Evolutionary conservation across 805 yeast species (phyloP).

Genomic region (Candida taoyuanica): DNA sequence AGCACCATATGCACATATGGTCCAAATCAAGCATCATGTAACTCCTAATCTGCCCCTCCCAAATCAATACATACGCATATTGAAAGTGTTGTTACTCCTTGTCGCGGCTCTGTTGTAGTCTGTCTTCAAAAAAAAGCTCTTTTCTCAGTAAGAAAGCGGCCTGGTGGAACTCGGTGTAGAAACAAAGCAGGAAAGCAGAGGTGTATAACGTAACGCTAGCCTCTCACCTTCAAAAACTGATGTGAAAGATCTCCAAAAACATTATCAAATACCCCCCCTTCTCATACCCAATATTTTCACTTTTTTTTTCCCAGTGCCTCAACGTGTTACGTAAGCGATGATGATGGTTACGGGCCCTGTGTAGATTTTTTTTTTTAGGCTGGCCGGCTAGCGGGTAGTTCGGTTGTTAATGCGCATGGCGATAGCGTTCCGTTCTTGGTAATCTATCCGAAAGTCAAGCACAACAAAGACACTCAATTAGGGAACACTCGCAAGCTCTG

Average conservation of each 20-base stretch:
- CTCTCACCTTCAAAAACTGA: neutral
- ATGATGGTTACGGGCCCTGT: conserved; percentile 1
- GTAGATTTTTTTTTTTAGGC: neutral
- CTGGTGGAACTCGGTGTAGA: too few species aligned
- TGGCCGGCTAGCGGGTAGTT: neutral
- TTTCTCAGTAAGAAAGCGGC: too few species aligned
- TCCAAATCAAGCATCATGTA: too few species aligned
- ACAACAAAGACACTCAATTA: too few species aligned
- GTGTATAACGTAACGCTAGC: too few species aligned
- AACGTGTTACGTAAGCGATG: conserved; percentile 2
- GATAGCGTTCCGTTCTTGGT: too few species aligned
- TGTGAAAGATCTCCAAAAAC: too few species aligned
- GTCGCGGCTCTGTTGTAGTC: neutral
- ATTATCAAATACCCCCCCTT: neutral
- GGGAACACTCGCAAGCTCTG: too few species aligned
- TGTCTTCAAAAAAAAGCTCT: too few species aligned
- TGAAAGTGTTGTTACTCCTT: neutral
- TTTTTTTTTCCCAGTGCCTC: conserved; percentile 6
- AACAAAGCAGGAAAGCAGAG: too few species aligned
- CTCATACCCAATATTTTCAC: conserved; percentile 7
- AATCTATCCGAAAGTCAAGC: too few species aligned
- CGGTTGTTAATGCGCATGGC: neutral
- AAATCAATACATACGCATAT: conserved; percentile 2
- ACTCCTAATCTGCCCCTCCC: neutral
- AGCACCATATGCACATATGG: neutral